phyloP scores from a whole-genome alignment of 2,329 filamentous ascomycete species.

The Volutella citrinella region DNA sequence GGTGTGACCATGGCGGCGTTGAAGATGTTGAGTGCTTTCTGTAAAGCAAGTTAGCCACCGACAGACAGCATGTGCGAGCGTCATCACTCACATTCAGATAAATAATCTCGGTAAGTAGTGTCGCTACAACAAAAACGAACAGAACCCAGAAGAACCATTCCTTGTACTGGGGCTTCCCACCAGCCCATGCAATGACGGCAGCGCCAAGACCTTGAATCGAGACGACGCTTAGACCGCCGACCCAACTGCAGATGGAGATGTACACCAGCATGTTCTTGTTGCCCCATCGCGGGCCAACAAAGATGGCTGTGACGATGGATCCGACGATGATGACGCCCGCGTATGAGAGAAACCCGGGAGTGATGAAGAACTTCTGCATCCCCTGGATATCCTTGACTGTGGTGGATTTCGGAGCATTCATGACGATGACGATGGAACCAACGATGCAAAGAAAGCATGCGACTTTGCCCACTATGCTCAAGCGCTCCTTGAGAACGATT shows the following conservation, averaged over 20 bases:
- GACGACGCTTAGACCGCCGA: slow-evolving; percentile 92
- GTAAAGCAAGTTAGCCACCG: slow-evolving; percentile 33
- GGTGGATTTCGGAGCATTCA: slow-evolving; percentile 86
- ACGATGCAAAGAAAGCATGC: slow-evolving; percentile 94
- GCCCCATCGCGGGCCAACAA: slow-evolving; percentile 81
- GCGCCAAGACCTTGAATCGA: slow-evolving; percentile 90
- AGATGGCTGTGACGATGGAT: slow-evolving; percentile 69
- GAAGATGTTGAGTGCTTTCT: slow-evolving; percentile 98
- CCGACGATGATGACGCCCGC: slow-evolving; percentile 78
- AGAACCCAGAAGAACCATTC: slow-evolving; percentile 96
- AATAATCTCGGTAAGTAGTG: slow-evolving; percentile 88
- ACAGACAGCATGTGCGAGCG: too few species aligned
- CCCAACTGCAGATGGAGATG: slow-evolving; percentile 90
- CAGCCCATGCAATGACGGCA: slow-evolving; percentile 83
- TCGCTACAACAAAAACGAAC: slow-evolving; percentile 85
- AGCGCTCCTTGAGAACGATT: slow-evolving; percentile 90
- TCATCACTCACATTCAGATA: slow-evolving; percentile 95
- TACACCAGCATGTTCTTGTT: slow-evolving; percentile 99
- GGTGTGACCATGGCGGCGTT: slow-evolving; percentile 96
- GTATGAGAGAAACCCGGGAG: slow-evolving; percentile 83
- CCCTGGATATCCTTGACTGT: slow-evolving; percentile 85
- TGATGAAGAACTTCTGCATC: slow-evolving; percentile 84
- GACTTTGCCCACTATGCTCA: slow-evolving; percentile 95
- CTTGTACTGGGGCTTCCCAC: slow-evolving; percentile 85
- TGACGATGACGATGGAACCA: slow-evolving; percentile 87